Conservation (phyloP, 495 filamentous ascomycete genomes). For the Aspergillus ellipticus region DNA sequence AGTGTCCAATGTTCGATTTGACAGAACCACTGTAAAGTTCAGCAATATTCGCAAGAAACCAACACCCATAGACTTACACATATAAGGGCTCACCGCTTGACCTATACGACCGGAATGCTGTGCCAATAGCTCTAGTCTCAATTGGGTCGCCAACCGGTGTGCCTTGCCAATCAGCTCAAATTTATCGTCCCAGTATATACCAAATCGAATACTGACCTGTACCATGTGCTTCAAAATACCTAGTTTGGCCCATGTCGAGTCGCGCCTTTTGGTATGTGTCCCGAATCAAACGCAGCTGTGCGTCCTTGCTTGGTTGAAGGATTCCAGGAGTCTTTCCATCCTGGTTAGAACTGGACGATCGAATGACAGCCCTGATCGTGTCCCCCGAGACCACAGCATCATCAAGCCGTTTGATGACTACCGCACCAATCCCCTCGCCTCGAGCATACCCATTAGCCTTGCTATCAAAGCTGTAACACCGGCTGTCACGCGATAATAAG, state of each 20-base stretch:
- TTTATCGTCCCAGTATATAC: no score
- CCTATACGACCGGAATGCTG: constrained; percentile 11
- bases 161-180: constrained; percentile 17
- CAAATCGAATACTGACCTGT: constrained; percentile 18
- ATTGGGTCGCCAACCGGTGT: constrained; percentile 49
- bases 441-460: constrained; percentile 42
- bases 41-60: not conserved
- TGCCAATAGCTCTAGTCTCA: constrained; percentile 35
- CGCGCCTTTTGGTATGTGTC: constrained; percentile 36
- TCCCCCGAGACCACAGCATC: constrained; percentile 40
- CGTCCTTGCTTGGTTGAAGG: constrained; percentile 35
- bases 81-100: constrained; percentile 20
- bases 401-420: constrained; percentile 39
- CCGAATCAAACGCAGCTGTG: constrained; percentile 40
- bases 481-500: constrained; percentile 31
- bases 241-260: constrained; percentile 31
- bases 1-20: constrained; percentile 32
- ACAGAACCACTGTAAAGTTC: constrained; percentile 9
- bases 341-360: constrained; percentile 34
- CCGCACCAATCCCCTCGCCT: constrained; percentile 40
- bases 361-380: constrained; percentile 39
- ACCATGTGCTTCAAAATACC: constrained; percentile 48
- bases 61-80: constrained; percentile 4
- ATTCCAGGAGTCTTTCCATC: constrained; percentile 52
- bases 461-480: constrained; percentile 38